Base-by-base conservation (phyloP, 2,329 filamentous ascomycete species). In the Cladosporium sp. region DNA sequence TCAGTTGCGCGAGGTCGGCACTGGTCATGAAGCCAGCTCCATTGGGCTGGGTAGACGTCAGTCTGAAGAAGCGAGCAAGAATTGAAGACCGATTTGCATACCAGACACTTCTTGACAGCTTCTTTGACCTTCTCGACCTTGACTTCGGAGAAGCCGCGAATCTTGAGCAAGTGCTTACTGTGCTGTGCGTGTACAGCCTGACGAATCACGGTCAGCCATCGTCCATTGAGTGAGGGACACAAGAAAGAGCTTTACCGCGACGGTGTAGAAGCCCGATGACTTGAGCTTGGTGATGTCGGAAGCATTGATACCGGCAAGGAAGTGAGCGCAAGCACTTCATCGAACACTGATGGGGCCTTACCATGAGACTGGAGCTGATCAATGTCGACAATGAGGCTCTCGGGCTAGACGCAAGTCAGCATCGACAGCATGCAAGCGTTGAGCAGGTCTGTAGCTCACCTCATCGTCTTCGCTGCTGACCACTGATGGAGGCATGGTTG, bases 61-160 rank as follows among this genome's bases (percentile, higher is more conserved):
- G 58, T 18, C 8, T 63, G 21, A 26, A 5, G 13, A 21, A 26
- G 26, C n/a, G 1, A 25, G 32, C n/a, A 43, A 34, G n/a, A 18
- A 30, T 3, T 32, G 39, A n/a, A n/a, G n/a, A 36, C 13, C 21
- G 43, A 14, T 46, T 0, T 5, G 4, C 76, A 63, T 75, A 87
- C 85, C 75, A 85, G 78, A 66, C 84, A 87, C 75, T 89, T 89
- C 54, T 82, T 81, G 63, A 87, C 83, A 58, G 88, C 88, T 70
- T 90, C 88, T 72, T 89, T 90, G 73, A 90, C 83, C 75, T 90
- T 90, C 68, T 90, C 88, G 4, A 90, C 88, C 75, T 90, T 90
- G 72, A 86, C 81, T 73, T 90, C 88, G 65, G 87, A 89, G 76
- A 90, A 89, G 10, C 88, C 88, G 72, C 89, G 89, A 75, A 90